Base-by-base conservation (phyloP, 257 asterid genomes). In the Solanum rostratum region DNA sequence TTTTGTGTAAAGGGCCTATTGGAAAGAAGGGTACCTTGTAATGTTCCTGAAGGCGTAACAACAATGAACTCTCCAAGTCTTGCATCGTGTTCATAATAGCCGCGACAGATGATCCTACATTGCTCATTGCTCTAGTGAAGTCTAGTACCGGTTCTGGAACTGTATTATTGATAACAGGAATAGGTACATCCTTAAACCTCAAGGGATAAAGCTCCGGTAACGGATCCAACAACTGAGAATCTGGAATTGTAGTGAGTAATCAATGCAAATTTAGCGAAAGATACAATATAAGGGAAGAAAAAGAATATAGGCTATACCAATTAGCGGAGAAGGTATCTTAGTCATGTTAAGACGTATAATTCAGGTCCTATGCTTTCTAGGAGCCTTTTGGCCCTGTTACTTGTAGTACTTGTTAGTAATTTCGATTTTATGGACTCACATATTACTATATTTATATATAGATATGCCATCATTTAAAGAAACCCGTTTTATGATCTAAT, bases 1-100 rank as follows among this genome's bases (percentile, higher is more conserved):
- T 50, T 84, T 91, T 94, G 87, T 92, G 95, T 18, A 94, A 50
- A 16, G 97, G 94, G 30, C 98, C 97, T 16, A 92, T 79, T 3
- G 92, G 16, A 87, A 93, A 92, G 84, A 87, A 86, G 0, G 93
- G 95, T 53, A 91, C 90, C n/a, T 55, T 79, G 86, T 63, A 83
- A 1, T 81, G 86, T 3, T 87, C 88, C 18, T 87, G 89, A 53
- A 90, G 86, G 45, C 80, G 80, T 27, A 84, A 70, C 2, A 90
- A 57, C 7, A 85, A 49, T 22, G 76, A 46, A n/a, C 79, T 79
- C 83, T 88, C 89, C 18, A 86, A 79, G 22, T 65, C 79, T 7
- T 86, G 85, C 45, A 49, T 33, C 13, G 91, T 88, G 90, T 93
- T 93, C 90, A 90, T 89, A 3, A 93, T 86, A 27, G 88, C 82